Percentiles rank a stretch among this genome's conserved stretches.
These are phyloP conservation scores for Violaceomyces palustris DNA, from an alignment of 1,284 basidiomycete species.

Conservation along the genomic window DNA sequence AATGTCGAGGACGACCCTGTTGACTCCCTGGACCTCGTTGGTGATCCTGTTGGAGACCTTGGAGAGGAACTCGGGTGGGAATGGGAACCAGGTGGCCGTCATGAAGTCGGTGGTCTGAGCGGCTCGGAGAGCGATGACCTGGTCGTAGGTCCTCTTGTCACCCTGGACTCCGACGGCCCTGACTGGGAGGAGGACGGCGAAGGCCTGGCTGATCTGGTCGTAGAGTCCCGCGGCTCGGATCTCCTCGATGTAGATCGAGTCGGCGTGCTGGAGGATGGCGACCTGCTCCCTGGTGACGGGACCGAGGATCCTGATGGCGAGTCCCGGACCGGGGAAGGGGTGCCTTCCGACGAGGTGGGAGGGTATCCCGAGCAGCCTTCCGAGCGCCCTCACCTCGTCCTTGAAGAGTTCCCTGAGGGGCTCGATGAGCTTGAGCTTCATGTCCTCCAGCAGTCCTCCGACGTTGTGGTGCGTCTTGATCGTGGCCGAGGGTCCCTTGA, in stretches of 20 bases:
- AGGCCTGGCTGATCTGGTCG: slow-evolving; percentile 92
- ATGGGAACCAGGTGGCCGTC: slow-evolving; percentile 62
- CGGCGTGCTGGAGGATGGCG: slow-evolving; percentile 86
- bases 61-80: slow-evolving; percentile 84
- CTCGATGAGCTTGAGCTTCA: slow-evolving; percentile 99
- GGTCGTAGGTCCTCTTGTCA: slow-evolving; percentile 93
- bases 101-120: slow-evolving; percentile 52
- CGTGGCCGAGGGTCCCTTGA: slow-evolving; percentile 97
- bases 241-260: slow-evolving; percentile 96
- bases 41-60: slow-evolving; percentile 95
- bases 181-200: slow-evolving; percentile 93
- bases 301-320: slow-evolving; percentile 97
- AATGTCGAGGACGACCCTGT: slow-evolving; percentile 64
- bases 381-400: slow-evolving; percentile 93
- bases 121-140: slow-evolving; percentile 59
- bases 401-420: slow-evolving; percentile 97
- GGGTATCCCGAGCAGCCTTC: slow-evolving; percentile 84
- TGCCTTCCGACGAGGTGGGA: slow-evolving; percentile 89
- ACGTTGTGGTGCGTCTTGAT: slow-evolving; percentile 99
- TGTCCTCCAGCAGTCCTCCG: slow-evolving; percentile 89
- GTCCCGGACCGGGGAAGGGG: slow-evolving; percentile 98
- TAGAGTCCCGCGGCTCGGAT: slow-evolving; percentile 88
- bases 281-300: slow-evolving; percentile 91
- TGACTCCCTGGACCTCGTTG: slow-evolving; percentile 87
- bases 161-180: slow-evolving; percentile 97